phyloP scores from a whole-genome alignment of 2,329 filamentous ascomycete species.

The Aureobasidium sp. region DNA sequence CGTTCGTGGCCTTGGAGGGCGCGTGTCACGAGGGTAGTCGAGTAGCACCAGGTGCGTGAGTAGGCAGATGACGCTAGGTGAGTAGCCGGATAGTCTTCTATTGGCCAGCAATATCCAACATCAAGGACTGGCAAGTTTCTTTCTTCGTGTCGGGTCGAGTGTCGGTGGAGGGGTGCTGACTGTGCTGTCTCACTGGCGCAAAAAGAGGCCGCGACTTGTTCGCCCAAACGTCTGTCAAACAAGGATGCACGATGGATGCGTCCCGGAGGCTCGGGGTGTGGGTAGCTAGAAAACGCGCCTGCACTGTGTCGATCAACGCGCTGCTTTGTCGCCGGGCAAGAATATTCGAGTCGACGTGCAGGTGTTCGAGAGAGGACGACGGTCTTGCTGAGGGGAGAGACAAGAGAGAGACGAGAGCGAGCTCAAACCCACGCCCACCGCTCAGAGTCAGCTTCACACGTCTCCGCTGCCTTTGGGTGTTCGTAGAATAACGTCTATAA shows the following conservation, averaged over 20 bases:
- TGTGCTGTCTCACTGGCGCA: slow-evolving; percentile 8
- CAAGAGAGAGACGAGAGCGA: neutral
- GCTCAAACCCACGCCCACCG: slow-evolving; percentile 2
- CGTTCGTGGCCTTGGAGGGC: neutral
- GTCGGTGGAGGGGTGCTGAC: neutral
- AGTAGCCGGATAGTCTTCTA: neutral
- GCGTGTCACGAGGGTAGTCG: slow-evolving; percentile 11
- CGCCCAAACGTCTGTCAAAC: neutral
- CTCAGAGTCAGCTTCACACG: slow-evolving; percentile 7
- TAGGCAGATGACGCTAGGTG: slow-evolving; percentile 7
- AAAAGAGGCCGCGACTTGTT: neutral
- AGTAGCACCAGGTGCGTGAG: slow-evolving; percentile 10
- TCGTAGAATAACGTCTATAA: neutral
- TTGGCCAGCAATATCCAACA: slow-evolving; percentile 7
- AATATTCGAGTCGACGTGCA: neutral
- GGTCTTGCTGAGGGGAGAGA: neutral
- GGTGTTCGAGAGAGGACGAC: neutral
- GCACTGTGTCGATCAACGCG: neutral
- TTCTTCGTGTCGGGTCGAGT: neutral
- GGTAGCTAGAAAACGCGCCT: slow-evolving; percentile 5
- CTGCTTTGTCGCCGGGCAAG: neutral
- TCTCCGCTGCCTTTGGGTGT: neutral
- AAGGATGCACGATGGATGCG: slow-evolving; percentile 7
- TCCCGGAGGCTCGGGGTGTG: neutral
- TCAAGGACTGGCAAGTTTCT: neutral